These are phyloP conservation scores for Neurospora terricola DNA, from an alignment of 495 filamentous ascomycete genomes.

Conservation along the genomic window DNA sequence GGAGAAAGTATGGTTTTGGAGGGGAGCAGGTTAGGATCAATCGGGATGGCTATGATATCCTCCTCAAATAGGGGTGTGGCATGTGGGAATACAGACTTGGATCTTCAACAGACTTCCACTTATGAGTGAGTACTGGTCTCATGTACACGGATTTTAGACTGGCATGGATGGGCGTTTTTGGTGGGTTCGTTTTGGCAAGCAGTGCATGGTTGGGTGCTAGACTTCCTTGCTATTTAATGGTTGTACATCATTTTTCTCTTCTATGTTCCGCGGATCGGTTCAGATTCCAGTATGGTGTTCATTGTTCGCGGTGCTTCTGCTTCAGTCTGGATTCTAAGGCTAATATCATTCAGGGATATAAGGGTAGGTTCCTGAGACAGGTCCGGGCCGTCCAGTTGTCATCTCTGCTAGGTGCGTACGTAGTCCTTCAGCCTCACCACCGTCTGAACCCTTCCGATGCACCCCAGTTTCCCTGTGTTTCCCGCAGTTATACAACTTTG, in stretches of 20 bases:
- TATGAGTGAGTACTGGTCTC: neutral
- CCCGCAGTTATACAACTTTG: neutral
- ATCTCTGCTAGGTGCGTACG: neutral
- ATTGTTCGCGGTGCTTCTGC: neutral
- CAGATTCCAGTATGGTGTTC: neutral
- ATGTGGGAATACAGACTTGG: neutral
- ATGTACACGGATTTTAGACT: neutral
- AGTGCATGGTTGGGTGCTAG: neutral
- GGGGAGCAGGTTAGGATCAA: conserved; percentile 50
- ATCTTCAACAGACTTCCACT: neutral
- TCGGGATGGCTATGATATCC: conserved; percentile 63
- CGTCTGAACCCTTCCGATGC: neutral
- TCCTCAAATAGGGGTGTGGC: conserved; percentile 35
- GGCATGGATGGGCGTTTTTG: neutral
- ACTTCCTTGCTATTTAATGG: neutral
- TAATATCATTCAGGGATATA: neutral
- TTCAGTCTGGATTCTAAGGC: neutral
- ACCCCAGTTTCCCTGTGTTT: neutral
- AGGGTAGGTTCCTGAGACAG: neutral
- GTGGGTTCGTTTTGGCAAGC: neutral
- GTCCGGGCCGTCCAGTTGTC: neutral
- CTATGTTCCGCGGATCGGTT: neutral
- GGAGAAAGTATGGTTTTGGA: conserved; percentile 64
- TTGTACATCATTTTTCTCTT: neutral
- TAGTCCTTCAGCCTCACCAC: neutral